Evolutionary conservation across 257 asterid species (phyloP), one percentile per base, ranked within the genome.

Genomic region (Plantago elongata): DNA sequence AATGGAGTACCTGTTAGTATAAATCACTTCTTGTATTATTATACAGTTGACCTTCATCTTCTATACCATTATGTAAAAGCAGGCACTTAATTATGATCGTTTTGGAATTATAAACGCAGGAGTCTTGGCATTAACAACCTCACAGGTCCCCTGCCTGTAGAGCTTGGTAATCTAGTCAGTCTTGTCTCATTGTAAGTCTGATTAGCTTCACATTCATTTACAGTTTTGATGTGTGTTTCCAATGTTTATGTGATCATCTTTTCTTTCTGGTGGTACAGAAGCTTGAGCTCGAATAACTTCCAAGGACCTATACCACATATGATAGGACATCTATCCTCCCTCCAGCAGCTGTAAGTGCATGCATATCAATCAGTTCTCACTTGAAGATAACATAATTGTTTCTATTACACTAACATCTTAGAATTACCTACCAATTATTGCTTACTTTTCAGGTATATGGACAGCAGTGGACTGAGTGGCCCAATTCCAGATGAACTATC

Each of bases 381-480:
- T 51, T 8, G n/a, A 22, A 22, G 27, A 22, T 22, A 22, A 22
- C 27, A 22, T 22, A 22, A 22, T 22, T 22, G 27, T 22, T 22
- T 22, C 27, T 22, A 22, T 22, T 22, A 22, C 27, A 22, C 27
- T 22, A 22, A 22, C 27, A 22, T 22, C 27, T 22, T 22, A 22
- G 27, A 22, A 22, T 22, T 22, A 22, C 27, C 27, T 22, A 22
- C 27, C 27, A 22, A 22, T 22, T 22, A 22, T 22, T 22, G 27
- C 27, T 51, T 11, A 6, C 17, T 51, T 62, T 66, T 65, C 64
- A 84, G 93, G 78, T 84, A 84, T 61, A 82, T 84, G 11, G 89
- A 84, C 58, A 79, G 89, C 79, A 79, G 89, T 65, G 89, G 89
- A 63, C 68, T 84, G 74, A 74, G 80, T 60, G 93, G 89, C 63